Evolutionary conservation across 1,284 basidiomycete species (phyloP).

Genomic region (Athelia sp.): DNA sequence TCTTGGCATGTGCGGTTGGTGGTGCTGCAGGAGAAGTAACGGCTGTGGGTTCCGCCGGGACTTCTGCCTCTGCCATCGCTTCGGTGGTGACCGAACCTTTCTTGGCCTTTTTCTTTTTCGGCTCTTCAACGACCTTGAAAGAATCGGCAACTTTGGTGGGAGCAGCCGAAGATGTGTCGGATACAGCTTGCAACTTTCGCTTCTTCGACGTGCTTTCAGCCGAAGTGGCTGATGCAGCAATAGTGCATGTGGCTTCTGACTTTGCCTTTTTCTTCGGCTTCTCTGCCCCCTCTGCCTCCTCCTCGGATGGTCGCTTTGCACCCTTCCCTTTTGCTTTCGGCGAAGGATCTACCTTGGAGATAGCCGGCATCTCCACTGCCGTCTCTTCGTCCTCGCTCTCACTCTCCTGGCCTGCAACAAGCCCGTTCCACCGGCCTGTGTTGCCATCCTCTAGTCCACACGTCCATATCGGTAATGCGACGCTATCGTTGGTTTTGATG

Average conservation of each 20-base stretch:
- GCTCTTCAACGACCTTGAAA: background rate
- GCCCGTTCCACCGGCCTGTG: slow-evolving; percentile 54
- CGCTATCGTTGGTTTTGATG: slow-evolving; percentile 86
- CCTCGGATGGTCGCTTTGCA: slow-evolving; percentile 10
- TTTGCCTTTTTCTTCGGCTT: slow-evolving; percentile 32
- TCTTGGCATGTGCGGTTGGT: too few species aligned
- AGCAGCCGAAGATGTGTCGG: background rate
- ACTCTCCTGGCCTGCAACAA: slow-evolving; percentile 29
- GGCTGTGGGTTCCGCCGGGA: too few species aligned
- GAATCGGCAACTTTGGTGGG: background rate
- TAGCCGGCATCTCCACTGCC: slow-evolving; percentile 20
- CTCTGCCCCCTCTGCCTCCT: slow-evolving; percentile 9
- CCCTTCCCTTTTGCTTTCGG: slow-evolving; percentile 5
- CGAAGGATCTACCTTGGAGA: background rate
- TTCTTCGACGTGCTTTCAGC: background rate
- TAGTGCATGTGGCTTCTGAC: slow-evolving; percentile 24
- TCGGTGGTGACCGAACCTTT: too few species aligned
- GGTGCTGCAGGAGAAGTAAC: too few species aligned
- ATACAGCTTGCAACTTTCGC: background rate
- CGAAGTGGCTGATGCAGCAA: background rate
- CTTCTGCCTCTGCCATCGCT: too few species aligned
- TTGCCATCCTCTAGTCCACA: slow-evolving; percentile 61
- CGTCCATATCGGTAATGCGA: slow-evolving; percentile 89
- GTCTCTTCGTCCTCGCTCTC: slow-evolving; percentile 21
- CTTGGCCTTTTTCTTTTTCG: background rate